Conservation (phyloP, 2,329 filamentous ascomycete genomes). For the Emmonsiellopsis sp. region DNA sequence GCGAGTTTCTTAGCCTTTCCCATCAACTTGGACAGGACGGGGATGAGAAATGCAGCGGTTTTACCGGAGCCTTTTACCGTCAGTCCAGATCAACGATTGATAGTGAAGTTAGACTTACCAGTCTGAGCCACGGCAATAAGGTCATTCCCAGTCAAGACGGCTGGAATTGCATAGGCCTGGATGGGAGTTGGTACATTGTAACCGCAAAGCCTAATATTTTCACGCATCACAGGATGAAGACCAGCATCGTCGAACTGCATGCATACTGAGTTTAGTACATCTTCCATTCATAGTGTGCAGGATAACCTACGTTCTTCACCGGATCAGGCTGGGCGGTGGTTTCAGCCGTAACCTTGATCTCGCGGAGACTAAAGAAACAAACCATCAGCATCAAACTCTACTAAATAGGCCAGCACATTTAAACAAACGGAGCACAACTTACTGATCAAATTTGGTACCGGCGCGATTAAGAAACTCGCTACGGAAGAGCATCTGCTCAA, state of each 20-base stretch:
- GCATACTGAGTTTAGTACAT: constrained; percentile 9
- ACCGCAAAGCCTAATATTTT: constrained; percentile 65
- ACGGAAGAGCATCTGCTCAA: constrained; percentile 70
- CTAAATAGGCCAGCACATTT: background rate
- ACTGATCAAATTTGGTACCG: constrained; percentile 58
- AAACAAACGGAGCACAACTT: constrained; percentile 23
- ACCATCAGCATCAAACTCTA: background rate
- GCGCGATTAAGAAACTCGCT: constrained; percentile 41
- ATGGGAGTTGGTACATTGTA: constrained; percentile 75
- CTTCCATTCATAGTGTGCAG: background rate
- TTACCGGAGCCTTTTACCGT: constrained; percentile 72
- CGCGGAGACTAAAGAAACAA: constrained; percentile 29
- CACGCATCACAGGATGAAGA: constrained; percentile 72
- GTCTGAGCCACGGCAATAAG: constrained; percentile 88
- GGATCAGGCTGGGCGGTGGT: constrained; percentile 40
- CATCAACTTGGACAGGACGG: constrained; percentile 84
- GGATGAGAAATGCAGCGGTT: constrained; percentile 85
- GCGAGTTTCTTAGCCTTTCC: constrained; percentile 86
- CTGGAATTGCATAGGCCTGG: constrained; percentile 74
- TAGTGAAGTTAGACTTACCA: constrained; percentile 47
- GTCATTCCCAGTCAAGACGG: constrained; percentile 67
- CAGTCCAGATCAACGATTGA: background rate
- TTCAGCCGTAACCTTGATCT: constrained; percentile 44
- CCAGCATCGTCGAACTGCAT: constrained; percentile 65
- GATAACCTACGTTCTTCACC: constrained; percentile 40